A percentile compares a stretch with the other conserved stretches of the same genome.
Conservation (phyloP, 2,329 filamentous ascomycete species). For the Colletotrichum shisoi region DNA sequence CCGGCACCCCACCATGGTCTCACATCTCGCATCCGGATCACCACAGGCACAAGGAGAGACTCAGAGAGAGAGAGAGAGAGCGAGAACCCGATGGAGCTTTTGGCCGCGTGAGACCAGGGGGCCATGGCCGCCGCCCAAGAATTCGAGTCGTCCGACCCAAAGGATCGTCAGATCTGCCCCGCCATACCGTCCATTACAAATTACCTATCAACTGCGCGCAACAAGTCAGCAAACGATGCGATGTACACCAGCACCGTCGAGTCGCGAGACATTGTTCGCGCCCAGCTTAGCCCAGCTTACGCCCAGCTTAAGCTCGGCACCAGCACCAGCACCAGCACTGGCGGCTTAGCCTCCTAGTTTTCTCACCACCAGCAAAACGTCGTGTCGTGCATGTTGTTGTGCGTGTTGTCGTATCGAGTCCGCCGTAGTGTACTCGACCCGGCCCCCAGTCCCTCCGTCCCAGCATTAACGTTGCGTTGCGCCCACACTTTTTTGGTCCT, state of each 20-base stretch:
- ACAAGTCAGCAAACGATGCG: neutral
- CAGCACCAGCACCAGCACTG: neutral
- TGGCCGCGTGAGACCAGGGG: neutral
- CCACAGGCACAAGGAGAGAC: constrained; percentile 1
- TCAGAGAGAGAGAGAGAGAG: too few species aligned
- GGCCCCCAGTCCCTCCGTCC: constrained; percentile 12
- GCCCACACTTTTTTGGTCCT: constrained; percentile 20
- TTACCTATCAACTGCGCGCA: neutral
- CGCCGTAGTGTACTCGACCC: neutral
- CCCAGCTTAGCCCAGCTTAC: neutral
- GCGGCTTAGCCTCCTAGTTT: constrained; percentile 41
- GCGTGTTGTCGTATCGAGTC: neutral
- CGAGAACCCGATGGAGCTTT: neutral
- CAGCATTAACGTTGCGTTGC: constrained; percentile 8
- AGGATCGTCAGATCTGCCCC: constrained; percentile 36
- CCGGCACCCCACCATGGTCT: constrained; percentile 18
- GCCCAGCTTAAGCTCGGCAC: too few species aligned
- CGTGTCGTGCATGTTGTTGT: neutral
- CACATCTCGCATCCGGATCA: constrained; percentile 29
- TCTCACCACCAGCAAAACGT: constrained; percentile 35
- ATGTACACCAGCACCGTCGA: neutral
- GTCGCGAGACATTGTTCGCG: neutral
- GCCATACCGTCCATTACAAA: neutral
- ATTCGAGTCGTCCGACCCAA: constrained; percentile 21
- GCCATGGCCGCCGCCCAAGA: neutral